Evolutionary conservation across 805 yeast species (phyloP).

Genomic region (Wickerhamiella sergipiensis): DNA sequence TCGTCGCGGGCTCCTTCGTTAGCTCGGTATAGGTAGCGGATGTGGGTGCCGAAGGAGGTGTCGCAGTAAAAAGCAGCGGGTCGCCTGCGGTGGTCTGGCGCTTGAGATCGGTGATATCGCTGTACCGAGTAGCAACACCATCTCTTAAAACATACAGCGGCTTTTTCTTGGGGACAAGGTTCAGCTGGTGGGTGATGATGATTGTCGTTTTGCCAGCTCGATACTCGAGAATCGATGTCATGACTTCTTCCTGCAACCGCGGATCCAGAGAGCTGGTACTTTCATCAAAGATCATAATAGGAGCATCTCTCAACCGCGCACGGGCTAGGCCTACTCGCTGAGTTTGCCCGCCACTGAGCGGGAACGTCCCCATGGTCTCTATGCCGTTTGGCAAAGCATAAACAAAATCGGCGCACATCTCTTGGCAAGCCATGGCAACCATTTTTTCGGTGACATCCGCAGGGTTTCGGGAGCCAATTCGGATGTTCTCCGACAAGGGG

Average conservation of each 20-base stretch:
- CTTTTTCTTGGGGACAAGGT: conserved; percentile 44
- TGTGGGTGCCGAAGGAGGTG: not conserved
- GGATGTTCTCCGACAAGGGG: conserved; percentile 48
- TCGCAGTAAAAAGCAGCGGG: not conserved
- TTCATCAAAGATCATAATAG: conserved; percentile 75
- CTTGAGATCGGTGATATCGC: not conserved
- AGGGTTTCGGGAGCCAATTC: conserved; percentile 31
- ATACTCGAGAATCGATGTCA: conserved; percentile 42
- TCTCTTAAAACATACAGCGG: conserved; percentile 42
- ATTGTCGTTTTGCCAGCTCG: conserved; percentile 63
- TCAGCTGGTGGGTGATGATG: conserved; percentile 64
- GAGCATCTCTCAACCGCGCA: conserved; percentile 59
- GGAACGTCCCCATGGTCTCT: conserved; percentile 32
- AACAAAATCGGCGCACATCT: conserved; percentile 39
- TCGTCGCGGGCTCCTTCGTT: not conserved
- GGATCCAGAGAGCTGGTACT: conserved; percentile 70
- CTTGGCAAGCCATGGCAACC: conserved; percentile 34
- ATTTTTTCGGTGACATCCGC: conserved; percentile 18
- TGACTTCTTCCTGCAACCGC: conserved; percentile 31
- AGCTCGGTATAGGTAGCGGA: not conserved
- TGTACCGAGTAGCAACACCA: conserved; percentile 34
- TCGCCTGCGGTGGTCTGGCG: not conserved
- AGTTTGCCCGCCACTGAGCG: conserved; percentile 78
- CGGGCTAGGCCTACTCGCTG: conserved; percentile 79
- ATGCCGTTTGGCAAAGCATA: conserved; percentile 39